Base-by-base conservation (phyloP, 2,329 filamentous ascomycete species). In the Cordyceps militaris region DNA sequence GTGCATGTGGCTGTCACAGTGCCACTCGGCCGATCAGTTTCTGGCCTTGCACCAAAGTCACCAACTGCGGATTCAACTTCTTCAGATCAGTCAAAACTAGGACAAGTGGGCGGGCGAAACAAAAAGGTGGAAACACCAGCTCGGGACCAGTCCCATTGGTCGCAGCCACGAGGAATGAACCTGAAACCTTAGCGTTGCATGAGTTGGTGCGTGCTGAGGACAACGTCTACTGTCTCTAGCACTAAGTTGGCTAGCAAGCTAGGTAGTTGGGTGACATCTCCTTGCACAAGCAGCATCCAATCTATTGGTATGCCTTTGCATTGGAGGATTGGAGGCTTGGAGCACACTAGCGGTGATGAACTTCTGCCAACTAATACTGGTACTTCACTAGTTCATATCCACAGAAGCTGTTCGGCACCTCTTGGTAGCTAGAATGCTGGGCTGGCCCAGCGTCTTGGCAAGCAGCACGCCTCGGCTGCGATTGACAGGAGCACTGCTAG, bases 111-210 rank as follows among this genome's bases (percentile, higher is more conserved):
- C 36, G 43, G 49, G 28, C 28, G 52, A 55, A 55, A 55, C 52
- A 48, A 56, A 54, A 56, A 48, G 30, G 53, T 56, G 53, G 53
- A 28, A 56, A 56, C 24, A 23, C 10, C 32, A 26, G 7, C 23
- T 43, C 57, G 57, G 57, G 50, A 44, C 14, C 13, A 30, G 50
- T 55, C 57, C 57, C 34, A 59, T 59, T 59, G 57, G 57, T 16
- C 24, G 43, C 24, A 13, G 32, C 50, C 44, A 44, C 34, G 56
- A 38, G 57, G 49, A 47, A 48, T 44, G 44, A 59, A 54, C 57
- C 57, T 59, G 57, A 59, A 59, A 59, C 56, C 36, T 38, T 59
- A 59, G 57, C 51, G 57, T 43, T 42, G 57, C 57, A 55, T 59
- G 55, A 59, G 23, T 16, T 53, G 42, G 42, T 26, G 42, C 28